Conservation (phyloP, 139 green algal species). For the Chlorella sp. region DNA sequence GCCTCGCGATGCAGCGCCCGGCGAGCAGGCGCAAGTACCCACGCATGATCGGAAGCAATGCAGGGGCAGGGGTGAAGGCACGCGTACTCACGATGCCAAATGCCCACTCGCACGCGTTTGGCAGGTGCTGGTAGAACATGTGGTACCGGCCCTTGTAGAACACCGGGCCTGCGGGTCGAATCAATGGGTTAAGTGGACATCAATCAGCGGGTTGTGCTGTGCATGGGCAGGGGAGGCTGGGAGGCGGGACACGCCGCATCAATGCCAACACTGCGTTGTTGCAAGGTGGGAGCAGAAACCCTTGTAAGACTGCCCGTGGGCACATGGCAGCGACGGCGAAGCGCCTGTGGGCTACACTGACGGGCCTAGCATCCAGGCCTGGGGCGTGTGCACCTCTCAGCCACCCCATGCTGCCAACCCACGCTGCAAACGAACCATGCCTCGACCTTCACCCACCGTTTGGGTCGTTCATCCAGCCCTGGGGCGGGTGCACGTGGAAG, state of each 20-base stretch:
- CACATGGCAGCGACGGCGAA: no score
- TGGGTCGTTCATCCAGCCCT: slow-evolving; percentile 78
- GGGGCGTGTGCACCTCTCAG: no score
- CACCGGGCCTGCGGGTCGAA: slow-evolving; percentile 30
- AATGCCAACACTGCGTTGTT: background rate
- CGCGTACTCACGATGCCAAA: slow-evolving; percentile 75
- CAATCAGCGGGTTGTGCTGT: background rate
- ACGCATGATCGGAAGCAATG: no score
- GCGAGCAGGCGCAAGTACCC: no score
- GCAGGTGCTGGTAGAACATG: slow-evolving; percentile 88
- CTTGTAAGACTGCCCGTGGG: no score
- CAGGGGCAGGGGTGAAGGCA: no score
- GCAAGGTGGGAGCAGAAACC: background rate
- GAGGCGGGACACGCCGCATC: background rate
- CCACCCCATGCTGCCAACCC: background rate
- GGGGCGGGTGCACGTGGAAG: slow-evolving; percentile 63
- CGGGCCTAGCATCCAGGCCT: no score
- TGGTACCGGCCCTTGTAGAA: slow-evolving; percentile 67
- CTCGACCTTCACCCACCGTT: slow-evolving; percentile 48
- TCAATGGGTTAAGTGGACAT: background rate
- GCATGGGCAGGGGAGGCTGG: background rate
- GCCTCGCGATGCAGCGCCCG: no score
- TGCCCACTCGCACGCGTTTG: slow-evolving; percentile 76
- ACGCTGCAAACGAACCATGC: background rate
- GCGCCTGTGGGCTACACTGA: background rate